A percentile compares a stretch with the other conserved stretches of the same genome.
phyloP scores from a whole-genome alignment of 805 yeast species.

The Pichia heedii region DNA sequence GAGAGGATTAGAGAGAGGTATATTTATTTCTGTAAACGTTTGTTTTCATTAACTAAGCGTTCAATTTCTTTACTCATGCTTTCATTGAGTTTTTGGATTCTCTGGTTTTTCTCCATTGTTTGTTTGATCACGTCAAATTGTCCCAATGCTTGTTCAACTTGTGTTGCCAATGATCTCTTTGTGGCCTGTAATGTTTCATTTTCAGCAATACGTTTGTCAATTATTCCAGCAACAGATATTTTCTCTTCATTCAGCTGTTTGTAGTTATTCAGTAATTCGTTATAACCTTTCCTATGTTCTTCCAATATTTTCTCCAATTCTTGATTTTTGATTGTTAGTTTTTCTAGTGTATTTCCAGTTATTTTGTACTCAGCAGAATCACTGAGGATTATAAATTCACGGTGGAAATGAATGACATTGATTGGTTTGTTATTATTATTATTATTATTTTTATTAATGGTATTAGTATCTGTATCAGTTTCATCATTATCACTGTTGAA shows the following conservation, averaged over 20 bases:
- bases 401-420: slow-evolving; percentile 1
- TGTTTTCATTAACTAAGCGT: slow-evolving; percentile 14
- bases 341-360: slow-evolving; percentile 1
- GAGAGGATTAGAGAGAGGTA: too few species aligned
- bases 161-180: slow-evolving; percentile 9
- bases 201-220: slow-evolving; percentile 14
- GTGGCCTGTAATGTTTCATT: slow-evolving; percentile 15
- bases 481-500: not conserved
- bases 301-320: not conserved
- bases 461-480: too few species aligned
- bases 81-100: slow-evolving; percentile 22
- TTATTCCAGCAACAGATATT: slow-evolving; percentile 19
- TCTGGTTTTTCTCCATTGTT: slow-evolving; percentile 25
- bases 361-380: slow-evolving; percentile 2
- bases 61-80: slow-evolving; percentile 20
- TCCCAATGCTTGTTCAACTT: slow-evolving; percentile 18
- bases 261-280: slow-evolving; percentile 24
- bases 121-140: slow-evolving; percentile 27
- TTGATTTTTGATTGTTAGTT: slow-evolving; percentile 1
- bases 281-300: slow-evolving; percentile 15
- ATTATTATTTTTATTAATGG: not conserved
- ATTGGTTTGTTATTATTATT: not conserved
- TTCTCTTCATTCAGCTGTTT: slow-evolving; percentile 28
- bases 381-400: slow-evolving; percentile 7
- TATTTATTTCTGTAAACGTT: not conserved